Evolutionary conservation across 2,329 filamentous ascomycete species (phyloP).

Genomic region (Tolypocladium inflatum): DNA sequence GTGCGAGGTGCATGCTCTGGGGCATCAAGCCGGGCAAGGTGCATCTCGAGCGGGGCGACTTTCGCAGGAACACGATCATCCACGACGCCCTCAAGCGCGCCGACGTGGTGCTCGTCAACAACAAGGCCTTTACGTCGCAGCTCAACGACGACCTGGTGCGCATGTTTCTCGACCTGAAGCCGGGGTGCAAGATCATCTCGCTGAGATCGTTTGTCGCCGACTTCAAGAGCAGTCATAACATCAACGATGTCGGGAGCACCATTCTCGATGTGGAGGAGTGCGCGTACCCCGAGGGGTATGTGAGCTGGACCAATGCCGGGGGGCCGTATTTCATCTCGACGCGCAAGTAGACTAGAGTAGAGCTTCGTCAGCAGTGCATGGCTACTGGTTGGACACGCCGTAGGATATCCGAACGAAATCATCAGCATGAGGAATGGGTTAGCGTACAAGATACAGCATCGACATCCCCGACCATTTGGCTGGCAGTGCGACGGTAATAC

Average conservation of each 20-base stretch:
- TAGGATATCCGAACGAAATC: constrained; percentile 4
- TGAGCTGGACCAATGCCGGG: constrained; percentile 83
- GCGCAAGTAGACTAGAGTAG: constrained; percentile 45
- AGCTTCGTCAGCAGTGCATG: constrained; percentile 19
- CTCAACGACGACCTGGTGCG: constrained; percentile 78
- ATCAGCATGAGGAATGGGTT: constrained; percentile 3
- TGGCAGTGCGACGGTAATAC: background rate
- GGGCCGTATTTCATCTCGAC: constrained; percentile 85
- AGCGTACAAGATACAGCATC: constrained; percentile 22
- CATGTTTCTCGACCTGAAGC: constrained; percentile 88
- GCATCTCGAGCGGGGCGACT: constrained; percentile 75
- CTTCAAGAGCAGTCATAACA: constrained; percentile 66
- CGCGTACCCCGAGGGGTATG: constrained; percentile 57
- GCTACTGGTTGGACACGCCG: constrained; percentile 6
- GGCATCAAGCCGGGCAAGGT: constrained; percentile 72
- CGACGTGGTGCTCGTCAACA: constrained; percentile 96
- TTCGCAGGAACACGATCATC: constrained; percentile 64
- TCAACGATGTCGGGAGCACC: constrained; percentile 71
- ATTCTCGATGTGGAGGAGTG: constrained; percentile 65
- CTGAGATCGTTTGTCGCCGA: constrained; percentile 84
- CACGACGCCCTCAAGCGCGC: constrained; percentile 67
- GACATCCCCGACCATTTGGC: constrained; percentile 5
- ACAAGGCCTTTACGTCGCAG: constrained; percentile 85
- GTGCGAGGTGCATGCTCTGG: constrained; percentile 80
- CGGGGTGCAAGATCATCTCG: constrained; percentile 82